Base-by-base conservation (phyloP, 2,329 filamentous ascomycete genomes). In the Fusarium nodosum region DNA sequence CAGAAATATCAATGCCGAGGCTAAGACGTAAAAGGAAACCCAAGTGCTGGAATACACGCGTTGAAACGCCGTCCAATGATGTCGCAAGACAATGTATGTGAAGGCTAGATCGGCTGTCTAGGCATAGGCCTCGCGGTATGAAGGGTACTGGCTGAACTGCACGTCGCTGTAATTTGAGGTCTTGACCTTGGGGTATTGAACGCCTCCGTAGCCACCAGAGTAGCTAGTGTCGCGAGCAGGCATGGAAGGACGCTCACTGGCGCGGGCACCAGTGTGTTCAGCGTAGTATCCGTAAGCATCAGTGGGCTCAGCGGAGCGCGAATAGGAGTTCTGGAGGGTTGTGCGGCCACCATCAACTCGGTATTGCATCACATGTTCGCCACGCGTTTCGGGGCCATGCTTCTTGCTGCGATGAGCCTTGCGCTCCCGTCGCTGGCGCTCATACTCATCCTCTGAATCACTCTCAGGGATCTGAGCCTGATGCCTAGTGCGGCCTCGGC, bases 401-500 rank as follows among this genome's bases (percentile, higher is more conserved):
- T 77, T 79, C 71, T 77, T 78, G 68, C 74, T 77, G 56, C 79
- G 78, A 30, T 80, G 77, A 12, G 60, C 48, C 68, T 79, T 80
- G 56, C 75, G 73, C 22, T 78, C 74, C 15, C 72, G 73, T 56
- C 76, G 72, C 10, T 76, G 71, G 20, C 74, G 74, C 12, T 77
- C 76, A 22, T 79, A 75, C 2, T 76, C 74, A 2, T 80, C 80
- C 15, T 81, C 79, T 0, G 74, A 76, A 7, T 82, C 80, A 5
- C 66, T 75, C 6, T 80, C 77, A 12, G 74, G 69, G 16, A 76
- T 72, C 61, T 82, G 81, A 8, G 80, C 31, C 10, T 81, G 77
- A 69, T 77, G 68, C 45, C 77, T 78, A 13, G 79, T 80, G 18
- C 81, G 80, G 31, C 73, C 73, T 28, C 81, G 81, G 10, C 81